phyloP scores from a whole-genome alignment of 345 rosid species.

The Dovyalis caffra region DNA sequence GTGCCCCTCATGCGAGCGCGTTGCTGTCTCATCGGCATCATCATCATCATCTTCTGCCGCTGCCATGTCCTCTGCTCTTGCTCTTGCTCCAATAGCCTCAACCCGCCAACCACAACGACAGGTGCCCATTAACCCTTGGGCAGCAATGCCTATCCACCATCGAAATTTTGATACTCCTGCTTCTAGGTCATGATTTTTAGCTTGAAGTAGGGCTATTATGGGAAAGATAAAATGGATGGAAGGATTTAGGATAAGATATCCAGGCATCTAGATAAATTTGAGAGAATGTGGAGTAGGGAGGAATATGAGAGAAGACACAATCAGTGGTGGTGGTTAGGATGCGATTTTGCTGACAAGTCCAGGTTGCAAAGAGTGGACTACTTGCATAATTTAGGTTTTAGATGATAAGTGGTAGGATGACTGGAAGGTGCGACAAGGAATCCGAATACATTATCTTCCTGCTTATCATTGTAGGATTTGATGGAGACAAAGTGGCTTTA shows the following conservation, averaged over 20 bases:
- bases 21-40: constrained; percentile 42
- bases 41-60: constrained; percentile 26
- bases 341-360: background rate
- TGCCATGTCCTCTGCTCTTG: constrained; percentile 16
- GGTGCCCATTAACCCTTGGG: constrained; percentile 48
- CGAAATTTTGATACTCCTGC: constrained; percentile 26
- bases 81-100: constrained; percentile 16
- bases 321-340: constrained; percentile 1
- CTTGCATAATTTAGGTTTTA: background rate
- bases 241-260: background rate
- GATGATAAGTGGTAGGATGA: background rate
- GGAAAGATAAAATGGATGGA: background rate
- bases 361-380: constrained; percentile 9
- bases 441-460: background rate
- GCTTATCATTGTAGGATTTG: background rate
- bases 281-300: background rate
- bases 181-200: constrained; percentile 22
- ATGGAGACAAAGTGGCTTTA: background rate
- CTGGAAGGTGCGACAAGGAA: background rate
- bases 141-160: constrained; percentile 38
- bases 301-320: background rate
- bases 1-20: constrained; percentile 91
- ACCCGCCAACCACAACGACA: constrained; percentile 27
- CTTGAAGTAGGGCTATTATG: background rate
- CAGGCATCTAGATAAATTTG: background rate